Conservation (phyloP, 768 basidiomycete genomes). For the Boletus reticulatus region DNA sequence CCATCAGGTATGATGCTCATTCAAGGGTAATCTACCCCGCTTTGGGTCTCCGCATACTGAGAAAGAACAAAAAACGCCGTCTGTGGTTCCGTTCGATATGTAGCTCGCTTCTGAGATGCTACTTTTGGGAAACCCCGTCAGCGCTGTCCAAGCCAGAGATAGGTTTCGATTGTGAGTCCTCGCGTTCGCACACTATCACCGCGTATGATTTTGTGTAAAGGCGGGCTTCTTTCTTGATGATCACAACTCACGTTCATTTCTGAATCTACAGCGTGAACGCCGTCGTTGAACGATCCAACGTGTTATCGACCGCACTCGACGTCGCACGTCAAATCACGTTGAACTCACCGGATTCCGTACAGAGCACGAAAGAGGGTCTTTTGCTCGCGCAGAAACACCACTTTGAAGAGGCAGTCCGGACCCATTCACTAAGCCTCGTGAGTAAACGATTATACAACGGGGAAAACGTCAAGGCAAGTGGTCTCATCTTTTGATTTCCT, state of each 20-base stretch:
- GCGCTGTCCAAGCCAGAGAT: constrained; percentile 62
- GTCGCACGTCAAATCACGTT: constrained; percentile 55
- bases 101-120: constrained; percentile 77
- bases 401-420: constrained; percentile 47
- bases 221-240: constrained; percentile 10
- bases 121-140: constrained; percentile 66
- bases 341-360: constrained; percentile 80
- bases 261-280: constrained; percentile 56
- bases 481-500: background rate
- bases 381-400: constrained; percentile 52
- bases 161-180: constrained; percentile 72
- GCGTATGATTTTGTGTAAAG: constrained; percentile 2
- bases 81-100: background rate
- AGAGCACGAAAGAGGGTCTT: constrained; percentile 71
- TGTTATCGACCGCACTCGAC: constrained; percentile 60
- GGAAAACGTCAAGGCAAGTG: constrained; percentile 64
- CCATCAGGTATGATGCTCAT: constrained; percentile 58
- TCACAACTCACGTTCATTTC: constrained; percentile 13
- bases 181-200: constrained; percentile 15
- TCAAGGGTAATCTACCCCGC: constrained; percentile 7
- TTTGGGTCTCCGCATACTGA: constrained; percentile 13
- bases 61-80: constrained; percentile 4
- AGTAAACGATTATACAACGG: constrained; percentile 57
- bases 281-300: constrained; percentile 52
- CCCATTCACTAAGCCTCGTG: constrained; percentile 44